Base-by-base conservation (phyloP, 1,139 yeast genomes). In the Geotrichum phurueaensis region DNA sequence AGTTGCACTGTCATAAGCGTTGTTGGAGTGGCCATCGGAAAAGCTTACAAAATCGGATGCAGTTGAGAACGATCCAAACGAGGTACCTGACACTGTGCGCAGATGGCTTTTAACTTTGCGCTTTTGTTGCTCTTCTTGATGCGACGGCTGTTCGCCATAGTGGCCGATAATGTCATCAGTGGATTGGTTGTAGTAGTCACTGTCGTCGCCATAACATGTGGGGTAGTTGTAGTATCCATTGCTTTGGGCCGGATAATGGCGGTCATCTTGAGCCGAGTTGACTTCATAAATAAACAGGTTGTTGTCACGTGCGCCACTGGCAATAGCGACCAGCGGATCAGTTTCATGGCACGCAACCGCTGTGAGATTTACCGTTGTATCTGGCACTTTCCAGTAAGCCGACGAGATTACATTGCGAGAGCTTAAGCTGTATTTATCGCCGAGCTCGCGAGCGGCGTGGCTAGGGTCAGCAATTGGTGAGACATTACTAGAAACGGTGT, bases 371-470 rank as follows among this genome's bases (percentile, higher is more conserved):
- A 79, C 75, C 52, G 79, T 73, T 47, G 76, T 73, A 68, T 86
- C 89, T 2, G 89, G 89, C 6, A 87, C 75, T 66, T 80, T 82
- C 96, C 95, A 88, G 71, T 87, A 87, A 12, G 60, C 52, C 1
- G 60, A 58, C 7, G 60, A 53, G 10, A 57, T 51, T 29, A 57
- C 57, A 15, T 53, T 45, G n/a, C 48, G 53, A 2, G 60, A 53
- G 45, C 31, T 53, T 10, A 57, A 48, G 23, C 47, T 57, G 31
- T 57, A 57, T 13, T 49, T 53, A 10, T 57, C 51, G 45, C 47
- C 60, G 7, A 53, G 51, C 13, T 53, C 51, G 43, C 56, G 56
- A 25, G 33, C 39, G n/a, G 39, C 39, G 39, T 33, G 13, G n/a
- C 39, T 33, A 23, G 56, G 56, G 43, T 53, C 56, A 27, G 7